phyloP scores from a whole-genome alignment of 2,329 filamentous ascomycete species.

The Fusarium sp. region DNA sequence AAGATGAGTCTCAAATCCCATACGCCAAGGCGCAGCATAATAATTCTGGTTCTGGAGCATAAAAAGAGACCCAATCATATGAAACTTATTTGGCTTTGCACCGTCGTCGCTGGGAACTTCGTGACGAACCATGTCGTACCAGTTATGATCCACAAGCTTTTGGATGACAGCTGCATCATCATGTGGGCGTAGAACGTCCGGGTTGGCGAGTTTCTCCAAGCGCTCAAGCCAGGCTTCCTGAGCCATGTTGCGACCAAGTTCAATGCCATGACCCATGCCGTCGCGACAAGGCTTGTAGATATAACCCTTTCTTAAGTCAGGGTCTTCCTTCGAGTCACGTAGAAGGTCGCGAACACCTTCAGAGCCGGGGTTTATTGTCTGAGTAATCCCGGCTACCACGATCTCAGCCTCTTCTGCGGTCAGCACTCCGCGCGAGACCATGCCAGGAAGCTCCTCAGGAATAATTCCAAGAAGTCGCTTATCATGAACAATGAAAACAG shows the following conservation, averaged over 20 bases:
- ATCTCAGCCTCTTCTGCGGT: slow-evolving; percentile 13
- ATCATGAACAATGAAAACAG: slow-evolving; percentile 31
- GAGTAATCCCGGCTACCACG: slow-evolving; percentile 7
- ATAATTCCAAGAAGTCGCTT: slow-evolving; percentile 26
- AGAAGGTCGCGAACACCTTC: background rate
- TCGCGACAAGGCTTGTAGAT: slow-evolving; percentile 31
- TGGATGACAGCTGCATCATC: slow-evolving; percentile 29
- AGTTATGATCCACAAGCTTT: slow-evolving; percentile 20
- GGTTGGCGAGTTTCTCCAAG: background rate
- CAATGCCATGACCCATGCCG: slow-evolving; percentile 22
- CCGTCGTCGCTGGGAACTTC: slow-evolving; percentile 15
- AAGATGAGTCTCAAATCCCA: slow-evolving; percentile 27
- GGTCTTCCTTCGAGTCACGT: background rate
- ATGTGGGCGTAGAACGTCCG: slow-evolving; percentile 9
- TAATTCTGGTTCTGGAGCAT: slow-evolving; percentile 19
- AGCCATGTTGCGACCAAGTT: slow-evolving; percentile 13
- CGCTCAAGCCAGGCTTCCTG: slow-evolving; percentile 20
- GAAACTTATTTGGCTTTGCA: slow-evolving; percentile 18
- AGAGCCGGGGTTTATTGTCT: slow-evolving; percentile 18
- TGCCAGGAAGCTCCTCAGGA: slow-evolving; percentile 20
- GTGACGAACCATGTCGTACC: slow-evolving; percentile 30
- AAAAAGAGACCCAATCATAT: slow-evolving; percentile 30
- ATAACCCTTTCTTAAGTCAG: background rate
- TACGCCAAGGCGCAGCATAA: slow-evolving; percentile 7
- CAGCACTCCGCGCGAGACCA: slow-evolving; percentile 14